Percentiles rank a stretch among this genome's conserved stretches.
Conservation (phyloP, 768 basidiomycete species). For the Melanogaster broomeanus region DNA sequence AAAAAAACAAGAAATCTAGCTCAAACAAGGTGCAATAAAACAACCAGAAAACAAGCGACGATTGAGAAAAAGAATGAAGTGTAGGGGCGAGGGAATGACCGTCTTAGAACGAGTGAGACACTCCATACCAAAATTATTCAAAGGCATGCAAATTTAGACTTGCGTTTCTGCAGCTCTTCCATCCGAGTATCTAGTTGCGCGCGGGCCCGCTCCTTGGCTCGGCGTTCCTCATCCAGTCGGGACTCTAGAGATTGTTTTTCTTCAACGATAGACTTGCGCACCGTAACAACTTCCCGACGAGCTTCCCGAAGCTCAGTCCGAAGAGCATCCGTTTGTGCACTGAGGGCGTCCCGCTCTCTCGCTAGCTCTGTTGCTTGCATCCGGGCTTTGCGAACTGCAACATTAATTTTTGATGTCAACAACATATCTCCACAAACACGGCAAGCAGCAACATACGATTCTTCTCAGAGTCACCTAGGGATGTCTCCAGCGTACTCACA, state of each 20-base stretch:
- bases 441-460: constrained; percentile 62
- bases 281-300: constrained; percentile 75
- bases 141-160: constrained; percentile 91
- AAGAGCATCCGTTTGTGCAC: constrained; percentile 61
- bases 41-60: constrained; percentile 23
- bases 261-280: constrained; percentile 79
- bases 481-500: constrained; percentile 80
- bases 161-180: constrained; percentile 81
- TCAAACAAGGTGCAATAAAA: constrained; percentile 29
- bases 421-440: neutral
- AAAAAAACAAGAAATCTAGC: constrained; percentile 26
- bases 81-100: neutral
- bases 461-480: constrained; percentile 89
- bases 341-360: constrained; percentile 80
- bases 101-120: neutral
- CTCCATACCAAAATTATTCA: constrained; percentile 37
- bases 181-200: constrained; percentile 86
- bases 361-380: constrained; percentile 91
- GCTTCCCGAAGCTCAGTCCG: constrained; percentile 75
- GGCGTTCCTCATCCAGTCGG: constrained; percentile 82
- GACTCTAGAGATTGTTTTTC: constrained; percentile 88
- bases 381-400: constrained; percentile 84
- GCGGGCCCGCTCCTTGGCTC: constrained; percentile 85
- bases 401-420: constrained; percentile 10
- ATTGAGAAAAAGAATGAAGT: constrained; percentile 9